phyloP scores from a whole-genome alignment of 2,329 filamentous ascomycete species.

The Domatiomyces catenatus region DNA sequence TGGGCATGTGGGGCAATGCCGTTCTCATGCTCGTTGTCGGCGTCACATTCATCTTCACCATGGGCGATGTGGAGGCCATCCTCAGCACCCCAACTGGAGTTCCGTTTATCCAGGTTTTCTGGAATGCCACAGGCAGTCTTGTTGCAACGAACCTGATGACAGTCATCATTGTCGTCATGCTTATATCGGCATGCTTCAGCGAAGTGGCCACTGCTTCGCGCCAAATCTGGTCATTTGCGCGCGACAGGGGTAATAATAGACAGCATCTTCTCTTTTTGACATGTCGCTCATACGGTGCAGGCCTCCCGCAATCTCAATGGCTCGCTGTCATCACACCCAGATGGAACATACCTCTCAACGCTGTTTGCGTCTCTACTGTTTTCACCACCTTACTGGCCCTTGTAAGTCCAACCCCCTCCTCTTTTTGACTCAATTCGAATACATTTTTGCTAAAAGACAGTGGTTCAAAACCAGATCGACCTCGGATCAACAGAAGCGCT shows the following conservation, averaged over 20 bases:
- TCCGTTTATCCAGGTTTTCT: constrained; percentile 37
- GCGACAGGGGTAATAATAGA: constrained; percentile 22
- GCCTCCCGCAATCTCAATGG: neutral
- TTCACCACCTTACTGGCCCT: constrained; percentile 29
- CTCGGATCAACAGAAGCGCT: constrained; percentile 24
- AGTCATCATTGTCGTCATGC: constrained; percentile 28
- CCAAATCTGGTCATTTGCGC: constrained; percentile 41
- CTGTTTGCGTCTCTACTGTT: constrained; percentile 28
- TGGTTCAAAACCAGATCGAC: constrained; percentile 3
- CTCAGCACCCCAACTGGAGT: constrained; percentile 29
- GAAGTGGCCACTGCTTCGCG: constrained; percentile 44
- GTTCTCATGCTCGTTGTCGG: constrained; percentile 32
- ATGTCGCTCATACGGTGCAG: neutral
- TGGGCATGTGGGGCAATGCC: constrained; percentile 34
- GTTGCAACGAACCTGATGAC: constrained; percentile 33
- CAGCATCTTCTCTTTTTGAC: neutral
- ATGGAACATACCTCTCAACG: constrained; percentile 25
- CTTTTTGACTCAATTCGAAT: no score
- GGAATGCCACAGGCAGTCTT: constrained; percentile 28
- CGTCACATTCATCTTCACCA: constrained; percentile 30
- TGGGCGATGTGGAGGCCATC: constrained; percentile 25
- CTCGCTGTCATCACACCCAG: constrained; percentile 3
- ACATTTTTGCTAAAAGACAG: no score
- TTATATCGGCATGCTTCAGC: constrained; percentile 34
- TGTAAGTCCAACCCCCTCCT: no score